Evolutionary conservation across 441 rosid genomes (phyloP), one percentile per base, ranked within the genome.

Genomic region (Monsonia emarginata): DNA sequence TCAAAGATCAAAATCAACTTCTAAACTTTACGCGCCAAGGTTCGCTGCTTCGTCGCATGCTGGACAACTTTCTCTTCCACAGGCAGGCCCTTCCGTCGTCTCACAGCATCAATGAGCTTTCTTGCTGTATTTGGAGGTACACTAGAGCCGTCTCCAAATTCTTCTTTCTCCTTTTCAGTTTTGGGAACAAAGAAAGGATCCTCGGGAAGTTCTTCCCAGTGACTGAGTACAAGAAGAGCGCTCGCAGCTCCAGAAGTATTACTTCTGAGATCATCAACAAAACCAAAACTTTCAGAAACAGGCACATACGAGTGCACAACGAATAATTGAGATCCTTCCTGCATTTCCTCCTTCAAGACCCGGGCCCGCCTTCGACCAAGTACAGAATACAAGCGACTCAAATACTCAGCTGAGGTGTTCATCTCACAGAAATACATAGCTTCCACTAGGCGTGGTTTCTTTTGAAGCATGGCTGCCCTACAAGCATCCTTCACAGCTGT

Each of bases 401-500:
- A 81, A 73, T 81, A 75, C 65, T 87, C 90, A 0, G 91, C 79
- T 24, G 95, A 84, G 0, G 97, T 84, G 83, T 88, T 88, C 74
- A 88, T 69, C 72, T 93, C 98, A 56, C 95, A 87, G 74, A 90
- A 93, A 75, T 93, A 90, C 93, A 88, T 82, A n/a, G 95, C 97
- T 81, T 93, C 98, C 5, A 93, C 97, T 1, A 88, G 84, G 27
- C 91, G 79, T 34, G 97, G 97, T 31, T 84, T 86, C 65, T 67
- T 85, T 77, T 78, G 86, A 63, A 87, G 88, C 31, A 93, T 78
- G 25, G 91, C 95, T 24, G 87, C 88, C 80, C 89, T 85, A 69
- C 96, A 88, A 0, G 97, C 90, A 34, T 88, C 98, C 79, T 88
- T 93, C 31, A 88, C 96, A 0, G 91, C 81, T 32, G 96, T 75